These are phyloP conservation scores for Globisporangium cystogenes DNA, from an alignment of 352 stramenopile species.

Conservation along the genomic window DNA sequence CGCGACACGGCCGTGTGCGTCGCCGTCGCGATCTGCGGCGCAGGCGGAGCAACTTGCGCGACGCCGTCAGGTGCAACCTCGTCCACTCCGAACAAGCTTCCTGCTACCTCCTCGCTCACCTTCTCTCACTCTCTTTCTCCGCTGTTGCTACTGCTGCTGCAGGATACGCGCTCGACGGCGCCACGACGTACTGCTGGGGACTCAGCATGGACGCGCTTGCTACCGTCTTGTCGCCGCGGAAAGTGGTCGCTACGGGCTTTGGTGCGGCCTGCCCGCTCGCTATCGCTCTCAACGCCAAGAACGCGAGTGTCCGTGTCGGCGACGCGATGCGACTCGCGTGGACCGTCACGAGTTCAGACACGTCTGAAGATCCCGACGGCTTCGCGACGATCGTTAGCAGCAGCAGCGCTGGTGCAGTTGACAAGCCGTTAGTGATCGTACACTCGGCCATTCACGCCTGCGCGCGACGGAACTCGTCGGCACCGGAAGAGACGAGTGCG, in stretches of 20 bases:
- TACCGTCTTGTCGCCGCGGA: constrained; percentile 10
- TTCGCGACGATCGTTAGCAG: neutral
- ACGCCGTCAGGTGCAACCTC: too few relatives aligned
- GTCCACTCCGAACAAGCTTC: too few relatives aligned
- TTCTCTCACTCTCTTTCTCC: too few relatives aligned
- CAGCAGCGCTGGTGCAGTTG: neutral
- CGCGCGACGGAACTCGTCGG: neutral
- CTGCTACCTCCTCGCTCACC: neutral
- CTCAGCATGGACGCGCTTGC: constrained; percentile 13
- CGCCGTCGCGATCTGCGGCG: too few relatives aligned
- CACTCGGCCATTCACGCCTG: constrained; percentile 20
- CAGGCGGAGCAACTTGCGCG: too few relatives aligned
- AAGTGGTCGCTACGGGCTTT: constrained; percentile 11
- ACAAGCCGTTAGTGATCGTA: constrained; percentile 6
- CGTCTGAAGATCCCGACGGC: neutral
- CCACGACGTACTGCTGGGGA: constrained; percentile 35
- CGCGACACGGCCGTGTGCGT: too few relatives aligned
- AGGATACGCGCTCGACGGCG: constrained; percentile 11
- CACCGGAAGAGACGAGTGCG: neutral
- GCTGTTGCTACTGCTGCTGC: too few relatives aligned
- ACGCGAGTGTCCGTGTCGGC: constrained; percentile 1
- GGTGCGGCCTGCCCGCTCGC: constrained; percentile 19
- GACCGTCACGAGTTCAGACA: constrained; percentile 12
- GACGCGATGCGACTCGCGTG: constrained; percentile 13
- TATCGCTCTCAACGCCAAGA: constrained; percentile 5